Conservation (phyloP, 768 basidiomycete species). For the Lanmaoa pseudosensibilis region DNA sequence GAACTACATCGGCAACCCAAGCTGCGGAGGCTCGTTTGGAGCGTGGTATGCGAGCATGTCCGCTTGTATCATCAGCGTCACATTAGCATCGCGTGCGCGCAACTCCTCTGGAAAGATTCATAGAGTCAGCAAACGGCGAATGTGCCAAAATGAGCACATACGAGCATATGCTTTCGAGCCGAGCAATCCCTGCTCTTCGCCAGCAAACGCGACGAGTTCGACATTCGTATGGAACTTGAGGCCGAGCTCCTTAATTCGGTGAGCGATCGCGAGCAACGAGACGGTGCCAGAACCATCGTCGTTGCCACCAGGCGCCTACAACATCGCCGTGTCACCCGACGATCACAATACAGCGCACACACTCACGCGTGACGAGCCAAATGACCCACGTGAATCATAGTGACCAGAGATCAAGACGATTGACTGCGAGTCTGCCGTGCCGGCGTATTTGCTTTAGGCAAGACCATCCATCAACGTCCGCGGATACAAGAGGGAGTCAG, state of each 20-base stretch:
- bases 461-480: not conserved
- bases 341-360: not conserved
- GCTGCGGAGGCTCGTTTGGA: slow-evolving; percentile 75
- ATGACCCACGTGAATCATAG: slow-evolving; percentile 90
- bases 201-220: slow-evolving; percentile 81
- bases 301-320: slow-evolving; percentile 50
- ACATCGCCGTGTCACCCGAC: not conserved
- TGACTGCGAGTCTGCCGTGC: slow-evolving; percentile 46
- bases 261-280: slow-evolving; percentile 78
- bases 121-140: not conserved
- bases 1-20: slow-evolving; percentile 74
- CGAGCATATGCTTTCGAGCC: slow-evolving; percentile 81
- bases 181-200: slow-evolving; percentile 87
- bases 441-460: slow-evolving; percentile 48
- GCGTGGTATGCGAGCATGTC: slow-evolving; percentile 91
- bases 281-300: slow-evolving; percentile 67
- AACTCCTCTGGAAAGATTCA: slow-evolving; percentile 49
- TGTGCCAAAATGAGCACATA: slow-evolving; percentile 38
- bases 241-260: slow-evolving; percentile 63
- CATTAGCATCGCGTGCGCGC: slow-evolving; percentile 55
- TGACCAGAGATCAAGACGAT: slow-evolving; percentile 80
- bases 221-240: slow-evolving; percentile 76
- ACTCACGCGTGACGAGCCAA: slow-evolving; percentile 62
- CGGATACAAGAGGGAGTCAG: too few relatives aligned
- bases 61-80: slow-evolving; percentile 85